phyloP scores from a whole-genome alignment of 2,329 filamentous ascomycete species.

The Claviceps sp. region DNA sequence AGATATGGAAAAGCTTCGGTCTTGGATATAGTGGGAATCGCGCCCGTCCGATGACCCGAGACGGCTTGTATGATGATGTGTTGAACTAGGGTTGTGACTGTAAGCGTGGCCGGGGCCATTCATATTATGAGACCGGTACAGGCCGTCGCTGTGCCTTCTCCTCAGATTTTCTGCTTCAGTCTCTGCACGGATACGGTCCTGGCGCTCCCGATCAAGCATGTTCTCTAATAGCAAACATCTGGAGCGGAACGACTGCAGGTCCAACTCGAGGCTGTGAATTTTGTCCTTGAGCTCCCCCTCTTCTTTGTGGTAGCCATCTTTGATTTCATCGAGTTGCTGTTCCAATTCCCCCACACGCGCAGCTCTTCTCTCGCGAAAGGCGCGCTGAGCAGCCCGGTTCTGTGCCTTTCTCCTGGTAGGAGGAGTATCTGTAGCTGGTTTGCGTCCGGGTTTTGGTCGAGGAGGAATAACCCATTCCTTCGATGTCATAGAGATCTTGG shows the following conservation, averaged over 20 bases:
- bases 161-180: constrained; percentile 24
- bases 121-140: constrained; percentile 16
- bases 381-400: constrained; percentile 82
- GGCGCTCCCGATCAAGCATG: constrained; percentile 45
- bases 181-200: constrained; percentile 31
- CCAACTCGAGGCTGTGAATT: constrained; percentile 45
- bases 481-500: constrained; percentile 52
- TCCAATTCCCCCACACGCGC: constrained; percentile 69
- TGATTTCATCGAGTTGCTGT: constrained; percentile 49
- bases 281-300: constrained; percentile 45
- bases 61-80: constrained; percentile 10
- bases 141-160: constrained; percentile 16
- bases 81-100: constrained; percentile 14
- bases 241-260: constrained; percentile 51
- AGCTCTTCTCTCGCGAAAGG: constrained; percentile 76
- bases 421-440: constrained; percentile 85
- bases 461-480: constrained; percentile 81
- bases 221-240: constrained; percentile 50
- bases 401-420: constrained; percentile 89
- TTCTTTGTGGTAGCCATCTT: constrained; percentile 40
- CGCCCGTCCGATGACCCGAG: constrained; percentile 16
- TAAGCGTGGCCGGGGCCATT: constrained; percentile 14
- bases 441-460: constrained; percentile 77
- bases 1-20: constrained; percentile 38
- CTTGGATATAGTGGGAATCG: constrained; percentile 13